Percentiles rank a stretch among this genome's conserved stretches.
These are phyloP conservation scores for Pneumocystis wakefieldiae DNA, from an alignment of 1,139 yeast species.

Conservation along the genomic window DNA sequence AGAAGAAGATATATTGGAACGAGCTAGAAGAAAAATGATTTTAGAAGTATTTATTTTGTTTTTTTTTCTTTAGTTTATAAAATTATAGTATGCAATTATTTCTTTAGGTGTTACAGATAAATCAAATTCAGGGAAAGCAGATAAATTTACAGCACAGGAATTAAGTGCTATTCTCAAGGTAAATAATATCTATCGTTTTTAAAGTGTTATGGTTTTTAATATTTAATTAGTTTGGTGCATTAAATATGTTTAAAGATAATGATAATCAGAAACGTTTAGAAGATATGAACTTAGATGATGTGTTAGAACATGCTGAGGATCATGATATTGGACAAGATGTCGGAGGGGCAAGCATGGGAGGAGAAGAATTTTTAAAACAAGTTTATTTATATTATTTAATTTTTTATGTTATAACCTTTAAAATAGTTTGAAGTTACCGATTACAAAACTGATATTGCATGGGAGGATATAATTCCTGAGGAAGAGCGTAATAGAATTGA, in stretches of 20 bases:
- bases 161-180: conserved; percentile 71
- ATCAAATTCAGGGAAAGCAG: conserved; percentile 40
- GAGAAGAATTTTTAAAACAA: conserved; percentile 91
- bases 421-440: conserved; percentile 78
- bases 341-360: conserved; percentile 93
- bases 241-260: conserved; percentile 85
- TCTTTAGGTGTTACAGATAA: conserved; percentile 83
- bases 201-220: not conserved
- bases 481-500: conserved; percentile 79
- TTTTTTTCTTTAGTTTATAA: not conserved
- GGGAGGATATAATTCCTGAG: conserved; percentile 98
- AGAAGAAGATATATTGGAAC: conserved; percentile 89
- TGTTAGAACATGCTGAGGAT: conserved; percentile 91
- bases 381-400: conserved; percentile 7
- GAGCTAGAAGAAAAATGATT: conserved; percentile 96
- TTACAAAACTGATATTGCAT: conserved; percentile 92
- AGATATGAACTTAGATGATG: conserved; percentile 89
- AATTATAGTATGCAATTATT: conserved; percentile 60
- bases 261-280: conserved; percentile 92
- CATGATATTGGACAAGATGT: conserved; percentile 91
- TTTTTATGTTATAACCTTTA: not conserved
- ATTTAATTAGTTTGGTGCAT: conserved; percentile 62
- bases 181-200: not conserved
- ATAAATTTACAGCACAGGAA: conserved; percentile 64
- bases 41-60: conserved; percentile 34